These are phyloP conservation scores for Lasiodiplodia gonubiensis DNA, from an alignment of 2,329 filamentous ascomycete species.

Conservation along the genomic window DNA sequence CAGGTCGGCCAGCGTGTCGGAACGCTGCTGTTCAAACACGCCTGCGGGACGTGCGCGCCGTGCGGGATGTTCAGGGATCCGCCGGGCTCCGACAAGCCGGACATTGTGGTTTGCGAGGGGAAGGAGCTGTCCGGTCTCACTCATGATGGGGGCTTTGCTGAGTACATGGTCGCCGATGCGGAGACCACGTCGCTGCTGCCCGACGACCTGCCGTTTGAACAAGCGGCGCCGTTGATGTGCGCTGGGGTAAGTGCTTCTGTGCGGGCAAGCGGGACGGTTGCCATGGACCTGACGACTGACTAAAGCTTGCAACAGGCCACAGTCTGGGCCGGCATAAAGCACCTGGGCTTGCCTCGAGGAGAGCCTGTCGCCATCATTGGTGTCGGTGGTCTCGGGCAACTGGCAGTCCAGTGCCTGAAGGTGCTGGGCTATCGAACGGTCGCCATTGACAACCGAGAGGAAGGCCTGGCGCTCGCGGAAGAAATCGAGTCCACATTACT, in stretches of 20 bases:
- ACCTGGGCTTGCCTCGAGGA: background rate
- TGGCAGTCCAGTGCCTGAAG: constrained; percentile 38
- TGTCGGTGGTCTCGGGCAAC: constrained; percentile 29
- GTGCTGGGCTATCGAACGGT: constrained; percentile 34
- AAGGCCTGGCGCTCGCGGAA: constrained; percentile 28
- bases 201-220: constrained; percentile 36
- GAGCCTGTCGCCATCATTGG: constrained; percentile 30
- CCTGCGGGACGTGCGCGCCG: no score
- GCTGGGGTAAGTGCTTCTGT: constrained; percentile 38
- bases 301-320: background rate
- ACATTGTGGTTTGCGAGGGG: constrained; percentile 40
- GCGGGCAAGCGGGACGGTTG: background rate
- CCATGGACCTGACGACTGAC: no score
- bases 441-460: constrained; percentile 37
- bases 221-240: constrained; percentile 45
- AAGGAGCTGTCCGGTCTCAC: constrained; percentile 40
- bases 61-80: no score
- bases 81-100: constrained; percentile 27
- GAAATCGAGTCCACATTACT: background rate
- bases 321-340: background rate
- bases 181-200: constrained; percentile 35
- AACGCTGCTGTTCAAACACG: constrained; percentile 29
- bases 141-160: constrained; percentile 41
- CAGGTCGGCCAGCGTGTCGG: constrained; percentile 41
- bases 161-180: constrained; percentile 43